Percentiles rank a stretch among this genome's conserved stretches.
These are phyloP conservation scores for Solanum chacoense DNA, from an alignment of 305 asterid species.

Conservation along the genomic window DNA sequence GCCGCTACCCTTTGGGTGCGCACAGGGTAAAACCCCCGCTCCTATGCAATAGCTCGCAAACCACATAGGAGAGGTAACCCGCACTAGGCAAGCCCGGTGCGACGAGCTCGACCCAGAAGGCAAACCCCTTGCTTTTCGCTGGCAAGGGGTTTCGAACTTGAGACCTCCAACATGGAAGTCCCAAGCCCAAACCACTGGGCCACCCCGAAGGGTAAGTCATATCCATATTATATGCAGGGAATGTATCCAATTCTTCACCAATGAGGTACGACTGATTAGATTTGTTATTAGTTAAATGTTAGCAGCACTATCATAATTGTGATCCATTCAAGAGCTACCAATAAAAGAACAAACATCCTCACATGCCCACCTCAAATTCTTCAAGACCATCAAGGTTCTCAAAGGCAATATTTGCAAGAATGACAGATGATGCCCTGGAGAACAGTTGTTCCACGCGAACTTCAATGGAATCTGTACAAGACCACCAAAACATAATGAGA, in stretches of 20 bases:
- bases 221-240: not conserved
- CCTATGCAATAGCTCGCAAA: too few species aligned
- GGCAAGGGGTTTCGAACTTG: too few species aligned
- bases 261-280: not conserved
- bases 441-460: slow-evolving; percentile 48
- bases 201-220: too few species aligned
- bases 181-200: too few species aligned
- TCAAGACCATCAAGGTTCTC: slow-evolving; percentile 51
- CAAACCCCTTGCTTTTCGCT: too few species aligned
- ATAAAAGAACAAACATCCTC: not conserved
- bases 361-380: slow-evolving; percentile 56
- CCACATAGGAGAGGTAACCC: too few species aligned
- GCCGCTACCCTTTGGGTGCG: too few species aligned
- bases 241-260: not conserved
- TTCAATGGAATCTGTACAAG: slow-evolving; percentile 61
- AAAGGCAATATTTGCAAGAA: slow-evolving; percentile 58
- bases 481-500: slow-evolving; percentile 1
- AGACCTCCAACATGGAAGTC: too few species aligned
- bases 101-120: too few species aligned
- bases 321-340: not conserved
- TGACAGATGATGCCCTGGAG: slow-evolving; percentile 58
- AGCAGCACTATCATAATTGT: not conserved
- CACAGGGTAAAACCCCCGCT: too few species aligned
- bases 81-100: too few species aligned
- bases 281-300: not conserved